These are phyloP conservation scores for Cladosporium sphaerospermum DNA, from an alignment of 2,329 filamentous ascomycete species.

Conservation along the genomic window DNA sequence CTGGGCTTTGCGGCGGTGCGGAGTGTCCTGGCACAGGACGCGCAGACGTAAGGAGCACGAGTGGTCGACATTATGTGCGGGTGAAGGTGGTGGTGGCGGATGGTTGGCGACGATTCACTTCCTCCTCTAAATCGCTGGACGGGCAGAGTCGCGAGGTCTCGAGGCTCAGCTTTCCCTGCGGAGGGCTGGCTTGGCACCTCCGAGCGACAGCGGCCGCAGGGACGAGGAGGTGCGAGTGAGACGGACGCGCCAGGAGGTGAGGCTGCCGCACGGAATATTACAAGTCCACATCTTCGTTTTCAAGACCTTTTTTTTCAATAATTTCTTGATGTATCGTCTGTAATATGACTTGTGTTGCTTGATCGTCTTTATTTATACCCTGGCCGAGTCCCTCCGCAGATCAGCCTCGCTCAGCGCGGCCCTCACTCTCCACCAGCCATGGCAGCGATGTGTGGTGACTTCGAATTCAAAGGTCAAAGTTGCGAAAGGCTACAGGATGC, in stretches of 20 bases:
- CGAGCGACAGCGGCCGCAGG: background rate
- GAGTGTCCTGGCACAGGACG: conserved; percentile 25
- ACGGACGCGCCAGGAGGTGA: background rate
- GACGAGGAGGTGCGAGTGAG: background rate
- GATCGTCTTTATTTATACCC: too few species aligned
- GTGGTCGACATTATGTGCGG: conserved; percentile 17
- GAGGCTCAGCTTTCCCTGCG: conserved; percentile 9
- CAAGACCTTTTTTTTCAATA: too few species aligned
- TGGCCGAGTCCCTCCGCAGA: background rate
- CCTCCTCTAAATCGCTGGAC: background rate
- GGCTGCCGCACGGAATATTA: background rate
- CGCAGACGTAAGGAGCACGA: conserved; percentile 25
- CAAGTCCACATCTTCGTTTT: too few species aligned
- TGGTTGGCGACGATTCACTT: background rate
- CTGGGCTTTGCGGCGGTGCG: conserved; percentile 15
- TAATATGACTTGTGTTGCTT: too few species aligned
- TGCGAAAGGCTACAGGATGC: conserved; percentile 28
- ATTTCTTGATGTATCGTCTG: too few species aligned
- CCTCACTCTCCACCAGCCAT: background rate
- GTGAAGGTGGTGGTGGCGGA: background rate
- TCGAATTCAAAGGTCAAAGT: background rate
- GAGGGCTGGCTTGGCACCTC: conserved; percentile 7
- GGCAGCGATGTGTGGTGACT: conserved; percentile 2
- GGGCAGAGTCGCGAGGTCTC: conserved; percentile 2
- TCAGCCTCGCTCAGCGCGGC: background rate